Conservation (phyloP, 164 flowering plant genomes). For the Echeveria elegans region DNA sequence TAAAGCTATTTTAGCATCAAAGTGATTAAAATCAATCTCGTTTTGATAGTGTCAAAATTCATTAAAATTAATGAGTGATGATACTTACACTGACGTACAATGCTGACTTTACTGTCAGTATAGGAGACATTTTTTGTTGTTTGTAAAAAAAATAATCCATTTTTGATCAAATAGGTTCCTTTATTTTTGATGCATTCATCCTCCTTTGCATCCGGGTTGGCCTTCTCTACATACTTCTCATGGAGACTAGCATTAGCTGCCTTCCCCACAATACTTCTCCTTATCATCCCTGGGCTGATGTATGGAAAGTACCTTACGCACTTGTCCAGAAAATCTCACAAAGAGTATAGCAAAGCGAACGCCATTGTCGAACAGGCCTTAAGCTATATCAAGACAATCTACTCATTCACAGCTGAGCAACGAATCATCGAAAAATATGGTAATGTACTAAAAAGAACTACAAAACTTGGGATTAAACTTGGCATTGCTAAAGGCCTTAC, state of each 20-base stretch:
- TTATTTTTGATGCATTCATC: conserved; percentile 66
- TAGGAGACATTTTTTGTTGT: too few species aligned
- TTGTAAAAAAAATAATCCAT: too few species aligned
- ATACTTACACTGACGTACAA: too few species aligned
- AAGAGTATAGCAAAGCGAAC: conserved; percentile 67
- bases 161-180: conserved; percentile 62
- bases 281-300: conserved; percentile 68
- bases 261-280: conserved; percentile 50
- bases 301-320: conserved; percentile 71
- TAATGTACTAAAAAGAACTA: conserved; percentile 34
- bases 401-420: conserved; percentile 71
- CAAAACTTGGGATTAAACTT: conserved; percentile 60
- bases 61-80: too few species aligned
- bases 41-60: too few species aligned
- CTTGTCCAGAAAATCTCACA: conserved; percentile 38
- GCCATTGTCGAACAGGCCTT: conserved; percentile 70
- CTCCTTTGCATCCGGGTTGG: conserved; percentile 67
- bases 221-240: conserved; percentile 65
- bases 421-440: conserved; percentile 45
- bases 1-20: too few species aligned
- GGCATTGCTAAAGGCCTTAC: conserved; percentile 89
- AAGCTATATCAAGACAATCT: conserved; percentile 69
- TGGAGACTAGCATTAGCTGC: conserved; percentile 78
- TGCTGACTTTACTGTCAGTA: too few species aligned
- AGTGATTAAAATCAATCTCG: too few species aligned